Evolutionary conservation across 495 filamentous ascomycete species (phyloP), one percentile per base, ranked within the genome.

Genomic region (Saxophila tyrrhenica): DNA sequence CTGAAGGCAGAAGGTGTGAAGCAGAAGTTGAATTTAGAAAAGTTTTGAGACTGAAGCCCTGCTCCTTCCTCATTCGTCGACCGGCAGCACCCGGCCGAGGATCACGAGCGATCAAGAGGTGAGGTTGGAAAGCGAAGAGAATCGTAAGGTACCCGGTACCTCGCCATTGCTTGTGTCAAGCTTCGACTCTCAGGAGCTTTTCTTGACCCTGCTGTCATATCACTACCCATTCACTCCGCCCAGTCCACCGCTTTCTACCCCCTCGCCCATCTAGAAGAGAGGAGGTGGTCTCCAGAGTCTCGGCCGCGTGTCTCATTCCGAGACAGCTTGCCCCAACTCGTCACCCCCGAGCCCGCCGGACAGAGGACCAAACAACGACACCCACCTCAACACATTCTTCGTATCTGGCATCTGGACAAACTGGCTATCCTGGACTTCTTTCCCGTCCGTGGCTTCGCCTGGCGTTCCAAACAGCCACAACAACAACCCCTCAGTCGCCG

Each of bases 371-470:
- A 8, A 16, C 35, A 39, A 39, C 16, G 16, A 16, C 16, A 9
- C 8, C 16, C 8, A 16, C 35, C 35, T 39, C 41, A 44, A 44
- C 41, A n/a, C 41, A 44, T 17, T 21, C 41, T 44, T 44, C 41
- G 3, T n/a, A 3, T 17, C 3, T 9, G 8, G 19, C 48, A 22
- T 5, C n/a, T 25, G 10, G 48, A 10, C 24, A 50, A 35, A n/a
- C 48, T 50, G 48, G 48, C 48, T 3, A 38, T 50, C n/a, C 48
- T 50, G 3, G 48, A 50, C 25, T 50, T 50, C 48, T 39, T 39
- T 25, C 48, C 48, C 25, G 19, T 16, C 24, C 10, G n/a, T 16
- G 20, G 11, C 32, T 19, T 45, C 47, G 17, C 16, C 41, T 20
- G 17, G 48, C 41, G 25, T 25, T 10, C 24, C 48, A 48, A 13